Conservation (phyloP, 106 monocot species). For the Dendrobium chrysotoxum region DNA sequence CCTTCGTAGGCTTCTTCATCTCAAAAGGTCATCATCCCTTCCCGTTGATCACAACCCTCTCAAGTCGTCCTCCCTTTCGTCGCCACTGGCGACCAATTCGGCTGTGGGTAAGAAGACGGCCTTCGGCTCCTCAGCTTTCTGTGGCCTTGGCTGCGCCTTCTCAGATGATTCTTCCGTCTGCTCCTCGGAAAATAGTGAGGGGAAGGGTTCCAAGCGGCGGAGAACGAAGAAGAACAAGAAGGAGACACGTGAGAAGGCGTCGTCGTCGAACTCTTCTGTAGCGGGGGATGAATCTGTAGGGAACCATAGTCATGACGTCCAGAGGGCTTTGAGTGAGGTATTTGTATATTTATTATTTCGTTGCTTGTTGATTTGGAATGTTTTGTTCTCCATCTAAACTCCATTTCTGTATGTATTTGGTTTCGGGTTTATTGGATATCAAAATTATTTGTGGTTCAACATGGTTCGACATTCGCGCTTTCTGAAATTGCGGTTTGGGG, state of each 20-base stretch:
- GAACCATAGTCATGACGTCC: neutral
- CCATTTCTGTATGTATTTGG: neutral
- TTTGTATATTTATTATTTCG: neutral
- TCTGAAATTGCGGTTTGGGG: neutral
- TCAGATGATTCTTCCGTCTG: neutral
- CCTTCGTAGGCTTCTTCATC: neutral
- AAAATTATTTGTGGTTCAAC: too few relatives aligned
- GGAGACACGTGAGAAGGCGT: neutral
- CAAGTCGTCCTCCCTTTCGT: neutral
- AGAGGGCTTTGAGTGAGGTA: neutral
- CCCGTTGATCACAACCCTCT: neutral
- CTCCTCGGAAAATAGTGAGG: neutral
- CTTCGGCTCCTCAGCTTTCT: neutral
- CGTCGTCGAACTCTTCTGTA: neutral
- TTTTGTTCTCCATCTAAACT: neutral
- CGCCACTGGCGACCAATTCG: neutral
- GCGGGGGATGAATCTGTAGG: neutral
- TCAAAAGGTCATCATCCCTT: neutral
- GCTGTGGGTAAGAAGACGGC: neutral
- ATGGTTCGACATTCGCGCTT: neutral
- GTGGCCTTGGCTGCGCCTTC: conserved; percentile 4
- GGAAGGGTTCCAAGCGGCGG: neutral
- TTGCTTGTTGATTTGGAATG: neutral
- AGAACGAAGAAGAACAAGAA: neutral
- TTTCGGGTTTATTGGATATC: neutral